Evolutionary conservation across 805 yeast genomes (phyloP).

Genomic region (Saccharomycopsis sp.): DNA sequence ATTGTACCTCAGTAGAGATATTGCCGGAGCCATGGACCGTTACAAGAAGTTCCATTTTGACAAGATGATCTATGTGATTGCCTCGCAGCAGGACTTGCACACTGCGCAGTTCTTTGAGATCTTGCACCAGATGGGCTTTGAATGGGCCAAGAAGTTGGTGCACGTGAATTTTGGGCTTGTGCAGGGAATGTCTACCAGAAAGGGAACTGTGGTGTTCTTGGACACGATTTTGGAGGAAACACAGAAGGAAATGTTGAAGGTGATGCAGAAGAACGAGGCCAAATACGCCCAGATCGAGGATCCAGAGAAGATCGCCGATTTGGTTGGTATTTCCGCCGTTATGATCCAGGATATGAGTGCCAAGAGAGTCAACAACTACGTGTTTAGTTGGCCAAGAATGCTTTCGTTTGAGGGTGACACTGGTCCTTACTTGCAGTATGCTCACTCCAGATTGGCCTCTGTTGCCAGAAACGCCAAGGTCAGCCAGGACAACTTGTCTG

Average conservation of each 20-base stretch:
- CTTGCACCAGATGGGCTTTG: conserved; percentile 80
- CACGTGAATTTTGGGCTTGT: conserved; percentile 98
- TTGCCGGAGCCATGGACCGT: conserved; percentile 94
- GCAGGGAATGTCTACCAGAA: conserved; percentile 96
- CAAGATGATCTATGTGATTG: conserved; percentile 94
- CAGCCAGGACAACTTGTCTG: conserved; percentile 33
- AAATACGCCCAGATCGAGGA: conserved; percentile 90
- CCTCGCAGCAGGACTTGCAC: conserved; percentile 94
- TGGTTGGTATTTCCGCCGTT: conserved; percentile 93
- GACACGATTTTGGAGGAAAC: conserved; percentile 92
- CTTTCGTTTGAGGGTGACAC: conserved; percentile 98
- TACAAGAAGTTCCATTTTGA: conserved; percentile 78
- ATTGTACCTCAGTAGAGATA: conserved; percentile 88
- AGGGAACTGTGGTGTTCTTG: conserved; percentile 97
- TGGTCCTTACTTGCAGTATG: conserved; percentile 97
- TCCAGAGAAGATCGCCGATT: conserved; percentile 92
- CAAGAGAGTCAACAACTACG: conserved; percentile 92
- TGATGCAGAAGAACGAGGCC: conserved; percentile 85
- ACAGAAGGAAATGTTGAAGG: conserved; percentile 89
- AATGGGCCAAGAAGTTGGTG: conserved; percentile 73
- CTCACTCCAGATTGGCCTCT: conserved; percentile 94
- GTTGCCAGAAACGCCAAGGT: conserved; percentile 80
- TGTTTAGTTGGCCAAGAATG: conserved; percentile 98
- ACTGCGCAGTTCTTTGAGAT: conserved; percentile 91
- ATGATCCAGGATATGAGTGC: conserved; percentile 99